Percentiles rank a stretch among this genome's conserved stretches.
phyloP scores from a whole-genome alignment of 495 filamentous ascomycete genomes.

The Aspergillus incahuasiensis region DNA sequence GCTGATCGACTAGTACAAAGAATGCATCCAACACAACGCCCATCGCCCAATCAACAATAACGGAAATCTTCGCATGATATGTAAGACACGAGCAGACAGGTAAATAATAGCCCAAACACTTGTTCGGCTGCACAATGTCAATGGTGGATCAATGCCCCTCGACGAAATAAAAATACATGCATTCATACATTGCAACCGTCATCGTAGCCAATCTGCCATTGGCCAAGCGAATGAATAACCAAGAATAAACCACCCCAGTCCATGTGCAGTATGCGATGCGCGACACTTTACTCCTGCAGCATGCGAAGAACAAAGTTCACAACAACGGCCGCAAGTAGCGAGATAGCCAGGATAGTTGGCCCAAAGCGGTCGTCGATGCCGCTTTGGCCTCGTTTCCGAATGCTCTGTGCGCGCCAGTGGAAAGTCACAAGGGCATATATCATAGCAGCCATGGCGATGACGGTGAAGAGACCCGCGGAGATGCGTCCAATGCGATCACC shows the following conservation, averaged over 20 bases:
- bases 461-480: slow-evolving; percentile 85
- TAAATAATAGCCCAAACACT: neutral
- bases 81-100: neutral
- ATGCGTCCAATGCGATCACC: slow-evolving; percentile 90
- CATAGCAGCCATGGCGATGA: slow-evolving; percentile 94
- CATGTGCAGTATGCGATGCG: neutral
- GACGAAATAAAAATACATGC: slow-evolving; percentile 1
- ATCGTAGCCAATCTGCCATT: neutral
- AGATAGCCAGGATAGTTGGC: slow-evolving; percentile 81
- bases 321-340: slow-evolving; percentile 76
- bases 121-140: neutral
- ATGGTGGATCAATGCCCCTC: neutral
- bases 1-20: slow-evolving; percentile 1
- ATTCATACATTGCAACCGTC: neutral
- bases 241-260: neutral
- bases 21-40: slow-evolving; percentile 13
- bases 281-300: slow-evolving; percentile 38
- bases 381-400: slow-evolving; percentile 82
- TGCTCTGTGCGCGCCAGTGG: slow-evolving; percentile 94
- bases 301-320: slow-evolving; percentile 93
- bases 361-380: slow-evolving; percentile 96
- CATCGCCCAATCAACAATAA: slow-evolving; percentile 8
- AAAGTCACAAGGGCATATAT: slow-evolving; percentile 91
- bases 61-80: neutral
- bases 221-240: neutral